phyloP scores from a whole-genome alignment of 1,284 basidiomycete species.

The Vanrija sp. region DNA sequence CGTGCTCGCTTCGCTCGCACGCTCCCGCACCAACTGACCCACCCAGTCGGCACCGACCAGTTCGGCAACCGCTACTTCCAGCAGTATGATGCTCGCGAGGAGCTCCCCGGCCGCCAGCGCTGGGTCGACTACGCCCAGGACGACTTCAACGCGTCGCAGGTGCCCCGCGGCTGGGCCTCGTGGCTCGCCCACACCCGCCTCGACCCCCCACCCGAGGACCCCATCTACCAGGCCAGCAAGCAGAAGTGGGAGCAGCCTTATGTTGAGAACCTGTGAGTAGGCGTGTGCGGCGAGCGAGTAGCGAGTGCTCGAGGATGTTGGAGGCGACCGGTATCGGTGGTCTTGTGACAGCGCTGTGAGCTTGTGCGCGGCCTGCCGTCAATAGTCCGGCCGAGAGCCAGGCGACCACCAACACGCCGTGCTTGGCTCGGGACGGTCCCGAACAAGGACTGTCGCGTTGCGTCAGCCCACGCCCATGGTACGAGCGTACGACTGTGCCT shows the following conservation, averaged over 20 bases:
- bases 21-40: slow-evolving; percentile 1
- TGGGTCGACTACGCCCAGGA: slow-evolving; percentile 91
- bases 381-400: no score
- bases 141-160: slow-evolving; percentile 81
- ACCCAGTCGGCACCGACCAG: slow-evolving; percentile 74
- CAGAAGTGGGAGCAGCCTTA: slow-evolving; percentile 66
- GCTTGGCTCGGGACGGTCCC: no score
- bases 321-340: not conserved
- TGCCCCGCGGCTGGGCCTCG: slow-evolving; percentile 90
- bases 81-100: slow-evolving; percentile 77
- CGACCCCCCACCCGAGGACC: slow-evolving; percentile 70
- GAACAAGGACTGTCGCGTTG: no score
- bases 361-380: no score
- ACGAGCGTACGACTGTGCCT: no score
- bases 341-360: no score
- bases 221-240: slow-evolving; percentile 61
- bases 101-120: slow-evolving; percentile 83
- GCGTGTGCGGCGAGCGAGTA: no score
- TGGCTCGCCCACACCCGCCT: slow-evolving; percentile 89
- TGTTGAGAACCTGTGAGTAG: slow-evolving; percentile 56
- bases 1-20: no score
- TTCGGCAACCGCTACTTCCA: slow-evolving; percentile 91
- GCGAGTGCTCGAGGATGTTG: no score
- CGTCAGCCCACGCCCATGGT: no score
- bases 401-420: no score